Conservation (phyloP, 106 monocot genomes). For the Agapanthus africanus region DNA sequence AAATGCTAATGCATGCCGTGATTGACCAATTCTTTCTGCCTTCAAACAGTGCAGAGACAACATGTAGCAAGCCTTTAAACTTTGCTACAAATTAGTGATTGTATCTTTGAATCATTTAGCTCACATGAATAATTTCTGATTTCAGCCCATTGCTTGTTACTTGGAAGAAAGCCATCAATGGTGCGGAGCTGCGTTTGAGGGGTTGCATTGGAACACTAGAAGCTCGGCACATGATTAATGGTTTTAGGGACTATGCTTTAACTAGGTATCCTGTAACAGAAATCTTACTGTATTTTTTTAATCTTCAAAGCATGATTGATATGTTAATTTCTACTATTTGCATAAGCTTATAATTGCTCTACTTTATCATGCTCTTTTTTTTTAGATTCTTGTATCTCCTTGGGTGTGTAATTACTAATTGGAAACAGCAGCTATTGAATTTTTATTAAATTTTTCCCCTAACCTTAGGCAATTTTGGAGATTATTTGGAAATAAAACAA, state of each 20-base stretch:
- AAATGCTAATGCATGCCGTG: slow-evolving; percentile 1
- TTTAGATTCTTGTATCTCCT: no score
- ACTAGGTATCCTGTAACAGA: slow-evolving; percentile 46
- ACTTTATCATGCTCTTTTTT: no score
- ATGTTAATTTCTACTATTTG: no score
- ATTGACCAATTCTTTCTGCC: background rate
- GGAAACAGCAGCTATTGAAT: no score
- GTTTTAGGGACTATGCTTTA: slow-evolving; percentile 92
- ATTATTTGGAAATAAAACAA: no score
- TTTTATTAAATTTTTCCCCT: no score
- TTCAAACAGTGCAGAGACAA: background rate
- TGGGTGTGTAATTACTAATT: no score
- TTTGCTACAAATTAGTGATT: no score
- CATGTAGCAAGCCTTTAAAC: background rate
- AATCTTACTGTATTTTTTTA: background rate
- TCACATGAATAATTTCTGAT: slow-evolving; percentile 13
- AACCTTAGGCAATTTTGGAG: no score
- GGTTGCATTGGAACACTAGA: slow-evolving; percentile 98
- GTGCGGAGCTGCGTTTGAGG: slow-evolving; percentile 66
- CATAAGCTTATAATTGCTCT: no score
- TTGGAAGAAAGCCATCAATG: slow-evolving; percentile 94
- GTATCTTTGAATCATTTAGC: background rate
- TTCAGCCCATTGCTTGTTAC: slow-evolving; percentile 98
- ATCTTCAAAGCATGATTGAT: no score
- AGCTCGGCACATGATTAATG: slow-evolving; percentile 74